A percentile compares a stretch with the other conserved stretches of the same genome.
These are phyloP conservation scores for Blastomyces parvus DNA, from an alignment of 2,329 filamentous ascomycete species.

Conservation along the genomic window DNA sequence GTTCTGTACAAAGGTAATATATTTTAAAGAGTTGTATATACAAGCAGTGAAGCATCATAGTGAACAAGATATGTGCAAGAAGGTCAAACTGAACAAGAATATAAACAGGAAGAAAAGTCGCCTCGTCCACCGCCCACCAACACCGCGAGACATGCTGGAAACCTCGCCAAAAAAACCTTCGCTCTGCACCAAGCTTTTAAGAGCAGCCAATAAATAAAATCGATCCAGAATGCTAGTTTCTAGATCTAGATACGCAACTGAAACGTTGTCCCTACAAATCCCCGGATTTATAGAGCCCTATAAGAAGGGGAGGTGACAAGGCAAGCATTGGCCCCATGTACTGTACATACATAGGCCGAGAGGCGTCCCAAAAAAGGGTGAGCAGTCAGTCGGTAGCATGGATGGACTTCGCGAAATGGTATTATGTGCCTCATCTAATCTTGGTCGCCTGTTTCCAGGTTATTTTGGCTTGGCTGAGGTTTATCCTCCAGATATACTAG, in stretches of 20 bases:
- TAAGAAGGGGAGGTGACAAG: not conserved
- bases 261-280: not conserved
- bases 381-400: not conserved
- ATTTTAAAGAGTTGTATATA: not conserved
- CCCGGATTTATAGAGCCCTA: not conserved
- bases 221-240: not conserved
- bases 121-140: not conserved
- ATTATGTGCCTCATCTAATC: not conserved
- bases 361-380: not conserved
- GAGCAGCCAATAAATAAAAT: not conserved
- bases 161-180: not conserved
- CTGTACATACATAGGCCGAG: not conserved
- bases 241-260: not conserved
- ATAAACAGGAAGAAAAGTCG: not conserved
- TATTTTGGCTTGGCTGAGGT: not conserved
- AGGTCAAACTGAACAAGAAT: not conserved
- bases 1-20: not conserved
- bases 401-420: not conserved
- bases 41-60: not conserved
- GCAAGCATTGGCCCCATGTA: no score
- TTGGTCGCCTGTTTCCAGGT: not conserved
- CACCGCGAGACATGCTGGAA: not conserved
- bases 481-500: conserved; percentile 8
- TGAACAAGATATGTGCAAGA: not conserved
- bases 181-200: not conserved